phyloP scores from a whole-genome alignment of 352 stramenopile species.

The Peronosclerospora sorghi region DNA sequence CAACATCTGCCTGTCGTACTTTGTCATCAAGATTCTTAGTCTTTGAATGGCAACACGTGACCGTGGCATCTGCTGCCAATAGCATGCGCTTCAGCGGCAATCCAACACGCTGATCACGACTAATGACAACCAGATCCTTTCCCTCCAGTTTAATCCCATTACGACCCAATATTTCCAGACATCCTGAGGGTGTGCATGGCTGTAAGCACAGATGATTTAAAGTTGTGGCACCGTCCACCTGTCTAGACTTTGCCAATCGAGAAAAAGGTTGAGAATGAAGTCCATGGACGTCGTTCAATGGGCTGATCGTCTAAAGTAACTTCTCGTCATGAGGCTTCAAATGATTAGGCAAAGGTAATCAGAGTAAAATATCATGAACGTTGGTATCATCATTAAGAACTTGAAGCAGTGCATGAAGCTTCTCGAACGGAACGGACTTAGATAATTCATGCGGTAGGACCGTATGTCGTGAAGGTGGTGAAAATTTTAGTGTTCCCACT shows the following conservation, averaged over 20 bases:
- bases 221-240: not conserved
- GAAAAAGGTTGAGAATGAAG: conserved; percentile 96
- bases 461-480: no score
- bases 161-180: conserved; percentile 44
- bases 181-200: conserved; percentile 88
- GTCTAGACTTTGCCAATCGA: conserved; percentile 48
- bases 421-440: conserved; percentile 28
- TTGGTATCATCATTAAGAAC: conserved; percentile 75
- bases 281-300: conserved; percentile 96
- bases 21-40: conserved; percentile 65
- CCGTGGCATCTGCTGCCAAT: conserved; percentile 90
- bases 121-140: conserved; percentile 95
- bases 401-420: conserved; percentile 55
- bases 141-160: conserved; percentile 86
- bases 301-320: conserved; percentile 86
- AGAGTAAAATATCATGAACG: conserved; percentile 94
- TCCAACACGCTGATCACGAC: conserved; percentile 94
- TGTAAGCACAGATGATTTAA: conserved; percentile 52
- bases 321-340: conserved; percentile 68
- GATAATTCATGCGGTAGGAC: conserved; percentile 67
- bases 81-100: conserved; percentile 94
- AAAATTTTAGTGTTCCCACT: no score
- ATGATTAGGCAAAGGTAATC: conserved; percentile 66
- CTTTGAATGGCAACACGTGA: conserved; percentile 94
- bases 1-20: conserved; percentile 88